Base-by-base conservation (phyloP, 345 rosid genomes). In the Eucalyptus polybractea region DNA sequence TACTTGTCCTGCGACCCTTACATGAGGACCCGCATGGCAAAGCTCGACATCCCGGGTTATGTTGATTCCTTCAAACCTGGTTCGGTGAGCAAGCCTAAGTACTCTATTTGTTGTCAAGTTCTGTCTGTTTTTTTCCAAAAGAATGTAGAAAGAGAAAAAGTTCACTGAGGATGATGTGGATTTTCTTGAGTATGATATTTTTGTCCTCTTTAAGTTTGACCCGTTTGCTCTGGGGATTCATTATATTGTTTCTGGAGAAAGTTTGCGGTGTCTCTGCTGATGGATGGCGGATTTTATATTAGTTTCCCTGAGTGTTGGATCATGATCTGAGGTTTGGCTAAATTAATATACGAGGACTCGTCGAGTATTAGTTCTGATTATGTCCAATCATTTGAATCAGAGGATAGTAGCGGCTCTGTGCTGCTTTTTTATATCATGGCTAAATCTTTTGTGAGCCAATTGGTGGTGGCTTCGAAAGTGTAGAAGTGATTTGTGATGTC, bases 1-100 rank as follows among this genome's bases (percentile, higher is more conserved):
- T 95, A 91, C 87, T 60, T 94, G 88, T 94, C 96, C 11, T 95
- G 96, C 31, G 95, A 93, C 89, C 95, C 95, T 54, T 95, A 93
- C 89, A 93, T 69, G 80, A 69, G 80, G 80, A 33, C 12, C 80
- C 44, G 80, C 80, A 69, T 69, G 80, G 3, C 24, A 2, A 69
- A 69, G 44, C 80, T 69, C 44, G 44, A 69, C 21, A 4, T 33
- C 80, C 80, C 25, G 4, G 21, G 44, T 33, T 33, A 91, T 94
- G 24, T 94, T 5, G 11, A 25, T 60, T 94, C 91, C 67, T 93
- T 94, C 80, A 1, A 33, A 33, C 44, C 80, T 17, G 80, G 80
- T 69, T 69, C 80, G 80, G 80, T 69, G 44, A 69, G 44, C 44
- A 33, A 69, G 44, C 81, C 81, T 33, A 0, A 8, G 40, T 8